These are phyloP conservation scores for Podospora bellae-mahoneyi DNA, from an alignment of 495 filamentous ascomycete species.

Conservation along the genomic window DNA sequence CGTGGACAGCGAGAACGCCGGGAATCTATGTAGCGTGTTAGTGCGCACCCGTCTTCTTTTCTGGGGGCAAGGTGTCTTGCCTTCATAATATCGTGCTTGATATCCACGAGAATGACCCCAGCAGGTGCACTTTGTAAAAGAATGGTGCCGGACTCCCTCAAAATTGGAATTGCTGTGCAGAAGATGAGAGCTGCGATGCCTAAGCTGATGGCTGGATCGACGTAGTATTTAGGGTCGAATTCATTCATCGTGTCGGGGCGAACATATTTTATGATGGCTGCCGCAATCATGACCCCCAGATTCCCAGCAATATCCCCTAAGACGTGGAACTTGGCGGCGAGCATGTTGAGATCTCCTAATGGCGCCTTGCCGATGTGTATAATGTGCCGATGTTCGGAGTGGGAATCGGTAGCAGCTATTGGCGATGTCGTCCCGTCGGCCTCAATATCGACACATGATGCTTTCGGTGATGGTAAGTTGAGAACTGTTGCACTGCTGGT, in stretches of 20 bases:
- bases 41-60: background rate
- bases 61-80: slow-evolving; percentile 23
- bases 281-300: slow-evolving; percentile 83
- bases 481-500: background rate
- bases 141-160: slow-evolving; percentile 84
- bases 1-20: slow-evolving; percentile 79
- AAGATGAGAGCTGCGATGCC: slow-evolving; percentile 87
- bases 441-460: slow-evolving; percentile 43
- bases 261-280: slow-evolving; percentile 74
- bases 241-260: slow-evolving; percentile 32
- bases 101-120: slow-evolving; percentile 74
- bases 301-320: slow-evolving; percentile 91
- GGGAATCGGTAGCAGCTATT: slow-evolving; percentile 53
- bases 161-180: slow-evolving; percentile 76
- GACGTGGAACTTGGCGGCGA: slow-evolving; percentile 86
- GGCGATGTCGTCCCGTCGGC: slow-evolving; percentile 49
- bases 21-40: slow-evolving; percentile 48
- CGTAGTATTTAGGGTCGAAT: slow-evolving; percentile 50
- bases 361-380: slow-evolving; percentile 23
- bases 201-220: slow-evolving; percentile 80
- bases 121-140: slow-evolving; percentile 82
- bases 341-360: slow-evolving; percentile 77
- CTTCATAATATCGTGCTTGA: slow-evolving; percentile 80
- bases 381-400: slow-evolving; percentile 57
- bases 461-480: background rate